A percentile compares a stretch with the other conserved stretches of the same genome.
Conservation (phyloP, 179 eudicot genomes). For the Beta lomatogona region DNA sequence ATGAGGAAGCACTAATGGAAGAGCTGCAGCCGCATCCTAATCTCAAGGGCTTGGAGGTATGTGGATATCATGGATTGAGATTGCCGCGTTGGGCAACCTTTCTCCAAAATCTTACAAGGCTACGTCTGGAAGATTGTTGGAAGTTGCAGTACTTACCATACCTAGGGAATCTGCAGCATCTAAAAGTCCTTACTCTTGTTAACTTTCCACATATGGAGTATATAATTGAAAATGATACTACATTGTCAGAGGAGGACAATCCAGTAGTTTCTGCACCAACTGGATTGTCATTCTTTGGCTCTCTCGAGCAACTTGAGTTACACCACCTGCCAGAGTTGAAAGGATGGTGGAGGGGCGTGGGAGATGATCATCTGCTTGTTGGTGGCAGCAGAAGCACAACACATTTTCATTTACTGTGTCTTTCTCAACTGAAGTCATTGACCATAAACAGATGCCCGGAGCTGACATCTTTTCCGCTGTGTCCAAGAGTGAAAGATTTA, state of each 20-base stretch:
- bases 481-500: constrained; percentile 20
- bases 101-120: constrained; percentile 24
- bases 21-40: background rate
- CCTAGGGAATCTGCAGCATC: constrained; percentile 14
- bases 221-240: background rate
- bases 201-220: background rate
- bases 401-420: constrained; percentile 1
- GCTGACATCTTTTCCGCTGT: constrained; percentile 19
- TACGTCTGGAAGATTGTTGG: background rate
- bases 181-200: constrained; percentile 1
- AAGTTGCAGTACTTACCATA: constrained; percentile 12
- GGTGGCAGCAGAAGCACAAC: background rate
- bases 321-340: constrained; percentile 9
- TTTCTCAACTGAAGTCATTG: constrained; percentile 11
- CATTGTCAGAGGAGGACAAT: too few species aligned
- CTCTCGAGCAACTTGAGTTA: constrained; percentile 18
- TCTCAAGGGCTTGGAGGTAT: background rate
- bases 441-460: constrained; percentile 7
- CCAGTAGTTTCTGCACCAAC: too few species aligned
- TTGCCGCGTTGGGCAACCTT: background rate
- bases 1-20: background rate
- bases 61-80: background rate
- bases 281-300: constrained; percentile 1
- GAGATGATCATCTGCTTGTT: background rate
- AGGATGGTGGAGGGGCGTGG: constrained; percentile 15